phyloP scores from a whole-genome alignment of 768 basidiomycete genomes.

The Leccinum obscurum region DNA sequence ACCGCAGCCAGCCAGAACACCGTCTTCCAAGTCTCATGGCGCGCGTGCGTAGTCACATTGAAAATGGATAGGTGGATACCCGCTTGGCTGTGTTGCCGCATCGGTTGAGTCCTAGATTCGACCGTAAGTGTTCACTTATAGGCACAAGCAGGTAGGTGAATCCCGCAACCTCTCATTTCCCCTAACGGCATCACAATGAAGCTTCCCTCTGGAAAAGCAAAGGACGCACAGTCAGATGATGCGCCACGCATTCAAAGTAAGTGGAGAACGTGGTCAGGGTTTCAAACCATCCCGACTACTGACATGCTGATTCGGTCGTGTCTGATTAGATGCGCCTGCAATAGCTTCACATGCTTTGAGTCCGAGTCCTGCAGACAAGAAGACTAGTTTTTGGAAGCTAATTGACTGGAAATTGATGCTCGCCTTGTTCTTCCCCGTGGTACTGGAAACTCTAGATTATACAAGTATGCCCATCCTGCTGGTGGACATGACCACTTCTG shows the following conservation, averaged over 20 bases:
- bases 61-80: background rate
- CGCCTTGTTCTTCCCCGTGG: constrained; percentile 43
- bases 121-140: background rate
- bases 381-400: constrained; percentile 27
- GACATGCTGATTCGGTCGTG: background rate
- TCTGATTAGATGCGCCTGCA: constrained; percentile 3
- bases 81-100: background rate
- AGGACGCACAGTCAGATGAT: background rate
- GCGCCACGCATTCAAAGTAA: constrained; percentile 3
- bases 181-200: constrained; percentile 5
- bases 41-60: background rate
- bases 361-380: background rate
- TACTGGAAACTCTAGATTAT: constrained; percentile 39
- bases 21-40: background rate
- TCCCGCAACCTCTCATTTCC: background rate
- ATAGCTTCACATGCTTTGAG: background rate
- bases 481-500: background rate
- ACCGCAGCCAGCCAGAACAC: background rate
- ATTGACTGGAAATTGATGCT: constrained; percentile 32
- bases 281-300: background rate
- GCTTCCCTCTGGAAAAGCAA: constrained; percentile 7
- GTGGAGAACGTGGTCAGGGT: background rate
- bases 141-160: background rate
- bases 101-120: too few relatives aligned
- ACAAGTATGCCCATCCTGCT: constrained; percentile 17